Base-by-base conservation (phyloP, 169 alveolate genomes). In the Cryptosporidium baileyi region DNA sequence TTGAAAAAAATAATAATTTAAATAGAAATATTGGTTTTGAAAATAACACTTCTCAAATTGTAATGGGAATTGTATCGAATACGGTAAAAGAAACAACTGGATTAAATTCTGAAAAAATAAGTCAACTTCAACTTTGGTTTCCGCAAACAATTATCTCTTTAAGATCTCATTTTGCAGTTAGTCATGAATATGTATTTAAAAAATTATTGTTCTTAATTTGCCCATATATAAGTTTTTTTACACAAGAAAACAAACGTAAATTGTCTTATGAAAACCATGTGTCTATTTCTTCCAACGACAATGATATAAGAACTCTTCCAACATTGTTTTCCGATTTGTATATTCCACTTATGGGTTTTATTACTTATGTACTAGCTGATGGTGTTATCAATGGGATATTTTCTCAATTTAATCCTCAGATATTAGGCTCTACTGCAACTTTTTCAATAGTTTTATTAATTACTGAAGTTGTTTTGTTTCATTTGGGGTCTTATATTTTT, bases 1-100 rank as follows among this genome's bases (percentile, higher is more conserved):
- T 47, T 47, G 59, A 47, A 11, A 47, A 47, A 3, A 47, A 47
- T 1, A 47, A 1, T 9, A 47, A 47, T 9, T 47, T 47, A 0
- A 47, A 47, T 47, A 60, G 62, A 17, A 65, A 65, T 36, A 57
- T 38, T 22, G n/a, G n/a, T n/a, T n/a, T n/a, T n/a, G n/a, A n/a
- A n/a, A n/a, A n/a, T n/a, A n/a, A n/a, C n/a, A 54, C 85, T 3
- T 74, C 85, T 32, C 85, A 74, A 60, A 40, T 74, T 22, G 85
- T 74, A 7, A 74, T 74, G 85, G 85, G 85, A 2, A 36, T 74
- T 19, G 85, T 74, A 11, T 51, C 85, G 15, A 74, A 54, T 41
- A 74, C 65, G 15, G 85, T 74, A n/a, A 74, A 74, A 57, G 85
- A 74, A 28, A 74, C 85, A 34, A 59, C 85, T 34, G 85, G 85